Evolutionary conservation across 331 rosid genomes (phyloP).

Genomic region (Telfairia occidentalis): DNA sequence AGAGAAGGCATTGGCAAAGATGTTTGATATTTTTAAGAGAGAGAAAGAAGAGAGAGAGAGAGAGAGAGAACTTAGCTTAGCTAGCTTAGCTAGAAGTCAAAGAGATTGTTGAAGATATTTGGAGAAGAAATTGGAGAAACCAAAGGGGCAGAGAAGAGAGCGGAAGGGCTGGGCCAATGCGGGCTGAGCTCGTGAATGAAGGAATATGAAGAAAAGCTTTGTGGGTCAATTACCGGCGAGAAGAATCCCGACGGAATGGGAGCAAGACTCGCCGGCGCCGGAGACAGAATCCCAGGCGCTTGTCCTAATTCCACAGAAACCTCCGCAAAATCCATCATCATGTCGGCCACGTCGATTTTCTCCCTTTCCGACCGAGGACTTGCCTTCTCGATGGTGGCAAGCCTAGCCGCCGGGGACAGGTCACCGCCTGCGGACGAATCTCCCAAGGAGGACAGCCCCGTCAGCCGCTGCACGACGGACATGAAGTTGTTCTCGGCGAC

Average conservation of each 20-base stretch:
- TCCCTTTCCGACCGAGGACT: constrained; percentile 59
- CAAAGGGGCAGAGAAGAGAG: constrained; percentile 37
- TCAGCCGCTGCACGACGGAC: constrained; percentile 85
- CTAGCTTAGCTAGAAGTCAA: constrained; percentile 19
- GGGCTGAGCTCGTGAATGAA: constrained; percentile 36
- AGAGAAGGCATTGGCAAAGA: not conserved
- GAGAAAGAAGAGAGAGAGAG: not conserved
- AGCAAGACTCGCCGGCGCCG: constrained; percentile 51
- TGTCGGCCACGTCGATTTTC: constrained; percentile 14
- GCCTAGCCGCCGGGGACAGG: constrained; percentile 86
- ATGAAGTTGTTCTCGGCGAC: constrained; percentile 51
- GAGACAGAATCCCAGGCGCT: constrained; percentile 61
- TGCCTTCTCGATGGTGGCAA: constrained; percentile 69
- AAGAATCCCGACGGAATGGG: constrained; percentile 49
- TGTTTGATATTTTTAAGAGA: not conserved
- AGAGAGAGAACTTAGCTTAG: constrained; percentile 6
- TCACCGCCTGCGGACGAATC: constrained; percentile 30
- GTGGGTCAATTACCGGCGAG: constrained; percentile 38
- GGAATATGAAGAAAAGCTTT: constrained; percentile 12
- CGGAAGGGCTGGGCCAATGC: constrained; percentile 59
- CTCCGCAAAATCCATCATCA: constrained; percentile 27
- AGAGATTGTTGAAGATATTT: constrained; percentile 39
- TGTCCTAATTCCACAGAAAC: constrained; percentile 45
- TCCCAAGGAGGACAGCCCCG: constrained; percentile 38
- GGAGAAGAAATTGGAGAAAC: constrained; percentile 68